Conservation (phyloP, 148 eudicot species). For the Vaccinium corymbosum region DNA sequence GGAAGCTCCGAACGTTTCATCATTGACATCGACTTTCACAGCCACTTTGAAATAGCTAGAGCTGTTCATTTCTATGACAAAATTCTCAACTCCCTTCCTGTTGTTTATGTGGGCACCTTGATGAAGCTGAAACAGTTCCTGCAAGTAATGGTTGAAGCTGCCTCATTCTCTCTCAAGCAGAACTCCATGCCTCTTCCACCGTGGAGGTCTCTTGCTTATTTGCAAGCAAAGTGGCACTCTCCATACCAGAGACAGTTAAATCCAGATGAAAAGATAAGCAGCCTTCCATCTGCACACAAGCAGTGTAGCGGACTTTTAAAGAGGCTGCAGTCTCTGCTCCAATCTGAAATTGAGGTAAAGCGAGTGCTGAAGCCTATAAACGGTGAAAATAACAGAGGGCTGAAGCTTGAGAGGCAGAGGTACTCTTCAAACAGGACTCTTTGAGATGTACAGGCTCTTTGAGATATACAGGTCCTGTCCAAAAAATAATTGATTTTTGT, state of each 20-base stretch:
- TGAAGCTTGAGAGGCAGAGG: constrained; percentile 44
- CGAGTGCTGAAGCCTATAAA: constrained; percentile 45
- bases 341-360: constrained; percentile 45
- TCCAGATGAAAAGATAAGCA: constrained; percentile 27
- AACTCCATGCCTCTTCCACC: constrained; percentile 96
- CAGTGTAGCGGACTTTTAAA: constrained; percentile 65
- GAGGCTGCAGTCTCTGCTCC: constrained; percentile 59
- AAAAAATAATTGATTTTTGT: background rate
- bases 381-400: constrained; percentile 33
- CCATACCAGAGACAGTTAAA: constrained; percentile 45
- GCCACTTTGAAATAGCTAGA: constrained; percentile 95
- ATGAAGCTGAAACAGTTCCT: constrained; percentile 66
- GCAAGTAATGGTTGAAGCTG: constrained; percentile 84
- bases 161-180: constrained; percentile 70
- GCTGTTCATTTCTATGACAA: constrained; percentile 73
- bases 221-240: constrained; percentile 87
- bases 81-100: constrained; percentile 69
- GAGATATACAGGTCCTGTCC: constrained; percentile 24
- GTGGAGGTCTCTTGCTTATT: constrained; percentile 83
- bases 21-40: constrained; percentile 75
- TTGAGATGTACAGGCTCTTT: constrained; percentile 34
- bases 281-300: constrained; percentile 32
- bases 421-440: constrained; percentile 29
- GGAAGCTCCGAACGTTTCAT: constrained; percentile 57
- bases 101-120: constrained; percentile 62